A percentile compares a stretch with the other conserved stretches of the same genome.
Conservation (phyloP, 768 basidiomycete species). For the Tylopilus sp. region DNA sequence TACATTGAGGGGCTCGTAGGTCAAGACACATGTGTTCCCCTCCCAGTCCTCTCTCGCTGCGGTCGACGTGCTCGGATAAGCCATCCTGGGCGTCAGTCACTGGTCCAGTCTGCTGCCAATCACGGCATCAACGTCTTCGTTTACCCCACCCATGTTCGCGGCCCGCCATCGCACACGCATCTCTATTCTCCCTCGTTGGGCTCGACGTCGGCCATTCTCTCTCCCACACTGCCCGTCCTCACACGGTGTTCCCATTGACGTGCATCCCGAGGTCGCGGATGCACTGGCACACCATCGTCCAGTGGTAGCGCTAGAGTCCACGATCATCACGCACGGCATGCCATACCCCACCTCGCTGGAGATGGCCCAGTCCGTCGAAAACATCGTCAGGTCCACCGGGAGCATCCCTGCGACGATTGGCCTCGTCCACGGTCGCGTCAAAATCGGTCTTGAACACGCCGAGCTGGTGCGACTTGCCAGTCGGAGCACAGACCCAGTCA, state of each 20-base stretch:
- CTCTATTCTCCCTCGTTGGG: not conserved
- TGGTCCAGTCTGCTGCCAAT: not conserved
- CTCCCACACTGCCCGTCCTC: not conserved
- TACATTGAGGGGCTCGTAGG: conserved; percentile 56
- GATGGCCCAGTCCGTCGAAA: conserved; percentile 68
- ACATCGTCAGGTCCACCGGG: conserved; percentile 67
- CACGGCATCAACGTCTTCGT: too few species aligned
- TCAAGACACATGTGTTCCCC: conserved; percentile 44
- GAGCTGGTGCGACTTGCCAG: conserved; percentile 72
- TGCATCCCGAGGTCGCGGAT: conserved; percentile 81
- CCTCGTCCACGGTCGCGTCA: conserved; percentile 76
- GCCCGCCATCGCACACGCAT: conserved; percentile 3
- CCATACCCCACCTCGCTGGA: conserved; percentile 75
- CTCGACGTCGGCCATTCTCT: conserved; percentile 6
- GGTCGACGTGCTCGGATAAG: too few species aligned
- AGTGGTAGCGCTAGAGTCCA: conserved; percentile 88
- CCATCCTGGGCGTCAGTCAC: too few species aligned
- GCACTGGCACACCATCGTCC: conserved; percentile 64
- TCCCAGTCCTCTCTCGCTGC: conserved; percentile 23
- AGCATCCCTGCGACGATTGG: conserved; percentile 92
- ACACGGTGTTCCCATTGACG: conserved; percentile 46
- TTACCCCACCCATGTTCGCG: conserved; percentile 12
- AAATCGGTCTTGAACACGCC: conserved; percentile 68
- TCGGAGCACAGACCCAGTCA: conserved; percentile 43
- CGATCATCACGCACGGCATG: conserved; percentile 91